A percentile compares a stretch with the other conserved stretches of the same genome.
phyloP scores from a whole-genome alignment of 805 yeast species.

The Pichia occidentalis region DNA sequence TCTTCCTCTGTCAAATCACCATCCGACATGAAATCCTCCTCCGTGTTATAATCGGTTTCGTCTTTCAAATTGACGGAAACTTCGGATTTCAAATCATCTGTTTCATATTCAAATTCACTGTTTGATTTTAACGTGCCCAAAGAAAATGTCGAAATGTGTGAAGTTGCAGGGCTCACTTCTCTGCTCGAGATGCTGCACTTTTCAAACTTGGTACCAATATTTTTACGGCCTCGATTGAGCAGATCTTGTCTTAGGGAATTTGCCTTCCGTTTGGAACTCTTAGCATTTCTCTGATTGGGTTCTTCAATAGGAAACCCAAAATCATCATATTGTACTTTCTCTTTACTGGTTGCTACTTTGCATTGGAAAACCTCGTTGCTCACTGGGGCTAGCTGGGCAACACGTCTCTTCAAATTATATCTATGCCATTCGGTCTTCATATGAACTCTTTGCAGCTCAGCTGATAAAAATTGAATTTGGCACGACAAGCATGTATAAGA shows the following conservation, averaged over 20 bases:
- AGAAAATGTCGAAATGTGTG: conserved; percentile 52
- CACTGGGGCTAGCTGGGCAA: conserved; percentile 74
- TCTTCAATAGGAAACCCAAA: conserved; percentile 40
- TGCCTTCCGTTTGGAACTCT: conserved; percentile 11
- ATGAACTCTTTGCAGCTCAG: conserved; percentile 84
- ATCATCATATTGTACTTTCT: conserved; percentile 35
- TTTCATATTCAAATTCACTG: conserved; percentile 18
- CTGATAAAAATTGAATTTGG: conserved; percentile 66
- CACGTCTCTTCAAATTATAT: conserved; percentile 88
- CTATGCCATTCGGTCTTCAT: conserved; percentile 99
- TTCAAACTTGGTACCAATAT: conserved; percentile 8
- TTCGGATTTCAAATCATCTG: conserved; percentile 20
- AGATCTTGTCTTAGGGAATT: conserved; percentile 15
- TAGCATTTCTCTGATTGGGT: too few species aligned
- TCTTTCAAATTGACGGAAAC: too few species aligned
- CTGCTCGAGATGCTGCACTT: conserved; percentile 19
- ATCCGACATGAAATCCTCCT: conserved; percentile 16
- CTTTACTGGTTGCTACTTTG: conserved; percentile 26
- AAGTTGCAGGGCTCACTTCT: conserved; percentile 45
- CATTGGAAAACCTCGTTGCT: conserved; percentile 24
- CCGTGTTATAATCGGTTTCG: conserved; percentile 10
- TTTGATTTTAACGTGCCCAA: conserved; percentile 31
- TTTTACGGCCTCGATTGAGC: conserved; percentile 23
- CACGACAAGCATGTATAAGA: conserved; percentile 80
- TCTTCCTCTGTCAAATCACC: conserved; percentile 7